These are phyloP conservation scores for Amauroascus niger DNA, from an alignment of 2,329 filamentous ascomycete genomes.

Conservation along the genomic window DNA sequence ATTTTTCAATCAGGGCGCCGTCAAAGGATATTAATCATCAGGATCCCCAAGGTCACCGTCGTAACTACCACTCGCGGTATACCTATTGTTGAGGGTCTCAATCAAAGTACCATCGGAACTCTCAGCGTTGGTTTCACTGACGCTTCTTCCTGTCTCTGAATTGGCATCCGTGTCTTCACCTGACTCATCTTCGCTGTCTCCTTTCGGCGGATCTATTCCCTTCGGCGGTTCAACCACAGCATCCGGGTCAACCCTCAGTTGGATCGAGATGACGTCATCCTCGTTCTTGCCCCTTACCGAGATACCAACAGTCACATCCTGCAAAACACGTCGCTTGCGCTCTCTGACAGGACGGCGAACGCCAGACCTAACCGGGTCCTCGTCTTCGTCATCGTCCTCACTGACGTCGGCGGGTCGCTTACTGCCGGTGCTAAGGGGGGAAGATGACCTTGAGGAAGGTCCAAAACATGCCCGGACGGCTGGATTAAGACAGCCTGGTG, in stretches of 20 bases:
- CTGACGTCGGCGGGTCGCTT: conserved; percentile 35
- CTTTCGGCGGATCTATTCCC: neutral
- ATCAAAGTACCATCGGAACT: neutral
- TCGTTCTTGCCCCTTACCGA: conserved; percentile 10
- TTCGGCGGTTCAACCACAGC: conserved; percentile 6
- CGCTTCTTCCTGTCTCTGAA: neutral
- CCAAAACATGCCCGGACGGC: conserved; percentile 28
- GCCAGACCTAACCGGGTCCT: conserved; percentile 3
- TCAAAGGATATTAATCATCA: neutral
- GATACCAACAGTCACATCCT: conserved; percentile 17
- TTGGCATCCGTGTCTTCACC: neutral
- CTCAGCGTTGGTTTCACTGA: neutral
- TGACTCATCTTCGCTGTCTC: neutral
- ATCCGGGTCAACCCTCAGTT: conserved; percentile 11
- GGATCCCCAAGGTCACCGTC: neutral
- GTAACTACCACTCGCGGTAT: neutral
- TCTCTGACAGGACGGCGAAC: conserved; percentile 13
- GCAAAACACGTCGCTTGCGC: conserved; percentile 16
- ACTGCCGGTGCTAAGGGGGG: conserved; percentile 34
- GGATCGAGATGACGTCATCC: conserved; percentile 12
- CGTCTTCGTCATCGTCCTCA: conserved; percentile 30
- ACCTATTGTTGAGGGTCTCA: neutral
- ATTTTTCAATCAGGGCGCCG: neutral
- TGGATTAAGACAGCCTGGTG: conserved; percentile 19
- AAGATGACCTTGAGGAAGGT: conserved; percentile 34